These are phyloP conservation scores for Colletotrichum brevisporum DNA, from an alignment of 2,329 filamentous ascomycete genomes.

Conservation along the genomic window DNA sequence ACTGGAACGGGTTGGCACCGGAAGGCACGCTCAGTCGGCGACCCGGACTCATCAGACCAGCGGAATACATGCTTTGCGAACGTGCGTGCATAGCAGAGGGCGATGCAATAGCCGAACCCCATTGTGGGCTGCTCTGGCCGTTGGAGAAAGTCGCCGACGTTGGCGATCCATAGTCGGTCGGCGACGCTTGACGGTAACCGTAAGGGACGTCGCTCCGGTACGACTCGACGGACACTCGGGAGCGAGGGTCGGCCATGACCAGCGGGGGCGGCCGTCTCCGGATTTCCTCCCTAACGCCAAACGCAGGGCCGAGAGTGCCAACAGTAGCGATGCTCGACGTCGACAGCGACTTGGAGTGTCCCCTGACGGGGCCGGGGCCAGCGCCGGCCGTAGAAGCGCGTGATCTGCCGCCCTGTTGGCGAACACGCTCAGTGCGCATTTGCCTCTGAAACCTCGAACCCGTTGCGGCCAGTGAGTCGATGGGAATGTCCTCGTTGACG, in stretches of 20 bases:
- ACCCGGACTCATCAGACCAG: constrained; percentile 74
- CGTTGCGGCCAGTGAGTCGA: constrained; percentile 91
- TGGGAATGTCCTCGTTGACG: constrained; percentile 96
- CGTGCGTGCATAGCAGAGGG: constrained; percentile 79
- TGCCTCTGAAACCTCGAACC: constrained; percentile 94
- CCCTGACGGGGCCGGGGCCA: constrained; percentile 77
- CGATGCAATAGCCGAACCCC: constrained; percentile 78
- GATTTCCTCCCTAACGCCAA: constrained; percentile 75
- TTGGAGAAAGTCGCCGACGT: constrained; percentile 87
- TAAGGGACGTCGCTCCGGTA: constrained; percentile 77
- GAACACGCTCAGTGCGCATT: constrained; percentile 87
- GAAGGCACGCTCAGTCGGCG: constrained; percentile 89
- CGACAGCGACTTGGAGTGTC: constrained; percentile 88
- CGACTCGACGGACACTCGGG: constrained; percentile 77
- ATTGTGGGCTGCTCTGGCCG: constrained; percentile 82
- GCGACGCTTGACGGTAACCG: constrained; percentile 76
- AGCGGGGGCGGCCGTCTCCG: constrained; percentile 84
- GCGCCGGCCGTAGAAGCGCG: constrained; percentile 85
- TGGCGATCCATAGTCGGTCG: constrained; percentile 84
- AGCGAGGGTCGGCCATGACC: constrained; percentile 83
- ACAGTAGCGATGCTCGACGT: constrained; percentile 88
- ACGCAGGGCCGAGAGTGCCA: constrained; percentile 75
- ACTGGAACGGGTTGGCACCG: constrained; percentile 80
- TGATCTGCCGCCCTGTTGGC: constrained; percentile 79
- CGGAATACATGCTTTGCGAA: constrained; percentile 78